Conservation (phyloP, 2,329 filamentous ascomycete genomes). For the Cladorrhinum sp. region DNA sequence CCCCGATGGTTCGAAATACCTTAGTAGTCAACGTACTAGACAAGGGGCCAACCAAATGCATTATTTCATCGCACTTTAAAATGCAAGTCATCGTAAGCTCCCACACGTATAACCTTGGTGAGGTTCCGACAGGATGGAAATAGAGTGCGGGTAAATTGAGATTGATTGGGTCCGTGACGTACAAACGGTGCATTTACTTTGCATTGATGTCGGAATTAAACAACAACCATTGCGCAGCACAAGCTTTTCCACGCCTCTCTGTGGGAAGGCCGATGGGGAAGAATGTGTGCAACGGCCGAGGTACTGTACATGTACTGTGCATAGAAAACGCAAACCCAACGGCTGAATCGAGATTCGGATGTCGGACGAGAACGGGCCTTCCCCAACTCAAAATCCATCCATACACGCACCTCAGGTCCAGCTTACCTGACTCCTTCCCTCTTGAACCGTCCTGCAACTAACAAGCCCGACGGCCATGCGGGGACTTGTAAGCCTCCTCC, state of each 20-base stretch:
- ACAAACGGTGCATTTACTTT: background rate
- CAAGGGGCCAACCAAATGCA: too few species aligned
- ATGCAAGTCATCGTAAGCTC: too few species aligned
- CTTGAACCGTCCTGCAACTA: background rate
- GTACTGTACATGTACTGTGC: too few species aligned
- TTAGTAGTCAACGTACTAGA: too few species aligned
- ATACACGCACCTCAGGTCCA: background rate
- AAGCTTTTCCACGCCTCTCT: background rate
- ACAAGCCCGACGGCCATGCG: background rate
- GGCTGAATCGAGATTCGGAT: background rate
- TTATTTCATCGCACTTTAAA: too few species aligned
- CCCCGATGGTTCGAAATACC: too few species aligned
- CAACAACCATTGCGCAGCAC: background rate
- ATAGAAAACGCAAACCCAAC: background rate
- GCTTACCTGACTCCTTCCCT: background rate
- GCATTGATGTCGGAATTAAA: constrained; percentile 20
- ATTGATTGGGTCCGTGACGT: background rate
- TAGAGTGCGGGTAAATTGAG: background rate
- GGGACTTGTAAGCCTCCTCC: too few species aligned
- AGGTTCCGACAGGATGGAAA: background rate
- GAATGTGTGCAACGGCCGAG: background rate
- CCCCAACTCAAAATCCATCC: constrained; percentile 16
- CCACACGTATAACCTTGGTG: background rate
- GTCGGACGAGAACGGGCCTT: constrained; percentile 10
- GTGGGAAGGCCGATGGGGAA: background rate